phyloP scores from a whole-genome alignment of 2,329 filamentous ascomycete species.

The Penicillium nordicum region DNA sequence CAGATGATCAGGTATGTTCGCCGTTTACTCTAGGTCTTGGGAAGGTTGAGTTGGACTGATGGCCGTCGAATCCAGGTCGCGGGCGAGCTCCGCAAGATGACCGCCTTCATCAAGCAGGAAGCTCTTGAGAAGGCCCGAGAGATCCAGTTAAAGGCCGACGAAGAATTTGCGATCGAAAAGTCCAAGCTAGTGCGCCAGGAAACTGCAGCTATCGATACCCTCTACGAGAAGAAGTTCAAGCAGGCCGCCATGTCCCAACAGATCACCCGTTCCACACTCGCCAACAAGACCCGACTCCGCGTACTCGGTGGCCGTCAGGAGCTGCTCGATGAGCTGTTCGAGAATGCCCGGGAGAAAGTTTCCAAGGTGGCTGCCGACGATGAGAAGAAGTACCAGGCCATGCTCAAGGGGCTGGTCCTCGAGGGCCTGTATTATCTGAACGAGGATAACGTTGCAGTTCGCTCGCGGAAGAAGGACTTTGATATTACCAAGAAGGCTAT shows the following conservation, averaged over 20 bases:
- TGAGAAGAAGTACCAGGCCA: conserved; percentile 64
- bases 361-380: conserved; percentile 55
- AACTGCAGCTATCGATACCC: conserved; percentile 82
- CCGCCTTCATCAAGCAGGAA: conserved; percentile 98
- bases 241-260: conserved; percentile 97
- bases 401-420: conserved; percentile 76
- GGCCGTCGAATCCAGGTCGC: conserved; percentile 63
- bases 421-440: conserved; percentile 86
- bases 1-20: conserved; percentile 81
- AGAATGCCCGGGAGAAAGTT: conserved; percentile 71
- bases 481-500: conserved; percentile 74
- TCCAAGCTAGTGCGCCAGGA: conserved; percentile 97
- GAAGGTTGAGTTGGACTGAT: conserved; percentile 12
- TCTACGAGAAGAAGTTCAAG: conserved; percentile 99
- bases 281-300: conserved; percentile 92
- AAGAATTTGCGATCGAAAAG: conserved; percentile 99
- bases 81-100: conserved; percentile 99
- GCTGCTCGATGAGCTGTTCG: conserved; percentile 85
- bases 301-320: conserved; percentile 85
- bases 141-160: conserved; percentile 96
- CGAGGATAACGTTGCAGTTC: conserved; percentile 72
- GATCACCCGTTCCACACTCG: conserved; percentile 91
- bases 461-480: conserved; percentile 75
- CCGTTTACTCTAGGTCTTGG: neutral
- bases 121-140: conserved; percentile 94